Evolutionary conservation across 768 basidiomycete genomes (phyloP).

Genomic region (Cystofilobasidium ferigula): DNA sequence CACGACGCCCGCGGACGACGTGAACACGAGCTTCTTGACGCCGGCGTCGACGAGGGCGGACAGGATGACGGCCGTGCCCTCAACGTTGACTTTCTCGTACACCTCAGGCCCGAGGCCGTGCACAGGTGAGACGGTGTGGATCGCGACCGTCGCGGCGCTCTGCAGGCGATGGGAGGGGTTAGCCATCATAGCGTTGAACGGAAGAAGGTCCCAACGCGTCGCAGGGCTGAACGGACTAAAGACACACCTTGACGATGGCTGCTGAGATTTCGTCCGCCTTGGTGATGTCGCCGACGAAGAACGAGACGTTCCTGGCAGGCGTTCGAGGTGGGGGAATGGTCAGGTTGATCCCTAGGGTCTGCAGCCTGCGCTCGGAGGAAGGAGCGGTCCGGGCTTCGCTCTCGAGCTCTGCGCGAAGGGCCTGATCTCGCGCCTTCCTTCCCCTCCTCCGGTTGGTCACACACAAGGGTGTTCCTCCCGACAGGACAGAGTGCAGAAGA

Average conservation of each 20-base stretch:
- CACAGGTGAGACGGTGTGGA: slow-evolving; percentile 84
- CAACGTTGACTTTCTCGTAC: slow-evolving; percentile 87
- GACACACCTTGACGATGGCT: slow-evolving; percentile 59
- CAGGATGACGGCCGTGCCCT: slow-evolving; percentile 55
- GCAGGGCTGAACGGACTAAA: not conserved
- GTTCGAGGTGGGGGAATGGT: not conserved
- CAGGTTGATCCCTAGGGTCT: not conserved
- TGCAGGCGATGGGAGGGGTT: slow-evolving; percentile 32
- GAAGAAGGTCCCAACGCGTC: not conserved
- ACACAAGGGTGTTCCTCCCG: not conserved
- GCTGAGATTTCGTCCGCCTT: slow-evolving; percentile 58
- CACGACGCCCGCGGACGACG: slow-evolving; percentile 80
- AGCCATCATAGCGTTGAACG: not conserved
- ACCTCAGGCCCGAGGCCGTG: slow-evolving; percentile 59
- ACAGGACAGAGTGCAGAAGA: not conserved
- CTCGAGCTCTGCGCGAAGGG: too few species aligned
- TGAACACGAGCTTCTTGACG: slow-evolving; percentile 82
- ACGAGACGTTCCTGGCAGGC: slow-evolving; percentile 43
- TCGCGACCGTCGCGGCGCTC: slow-evolving; percentile 77
- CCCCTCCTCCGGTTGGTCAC: too few species aligned
- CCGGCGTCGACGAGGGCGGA: slow-evolving; percentile 61
- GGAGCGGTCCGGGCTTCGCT: too few species aligned
- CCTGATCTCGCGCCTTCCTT: too few species aligned
- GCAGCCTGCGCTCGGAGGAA: too few species aligned
- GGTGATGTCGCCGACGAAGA: slow-evolving; percentile 81